Evolutionary conservation across 2,329 filamentous ascomycete genomes (phyloP), one percentile per base, ranked within the genome.

Genomic region (Colletotrichum karsti): DNA sequence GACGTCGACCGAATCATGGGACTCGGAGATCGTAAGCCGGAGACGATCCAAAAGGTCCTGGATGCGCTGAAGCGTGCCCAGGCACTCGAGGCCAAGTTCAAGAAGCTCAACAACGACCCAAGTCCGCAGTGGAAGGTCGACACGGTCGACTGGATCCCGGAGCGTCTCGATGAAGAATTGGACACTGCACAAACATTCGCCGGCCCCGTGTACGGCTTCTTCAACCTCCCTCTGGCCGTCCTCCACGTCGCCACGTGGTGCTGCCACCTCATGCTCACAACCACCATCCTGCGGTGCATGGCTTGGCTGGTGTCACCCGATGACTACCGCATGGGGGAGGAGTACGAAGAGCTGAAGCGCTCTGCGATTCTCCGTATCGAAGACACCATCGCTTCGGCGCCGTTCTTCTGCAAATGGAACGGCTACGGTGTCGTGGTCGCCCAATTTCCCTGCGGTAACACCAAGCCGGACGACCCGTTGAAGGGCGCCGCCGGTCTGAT

Each of bases 221-320:
- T 70, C 51, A 71, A 69, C 39, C 58, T 73, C 4, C 60, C 69
- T 8, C 48, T 71, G 3, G 70, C 69, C 26, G 58, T 71, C 42
- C 58, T 73, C n/a, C 71, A 73, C 41, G 64, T 68, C 24, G 71
- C 69, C 24, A 73, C 70, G 5, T 73, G 70, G 69, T 61, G 54
- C 22, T 72, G 69, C 30, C 71, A 73, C 41, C 64, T 73, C 30
- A 71, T 71, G 67, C 66, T 73, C n/a, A 72, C 71, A 22, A 73
- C 66, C n/a, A 71, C 66, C 18, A 70, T 72, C 35, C 51, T 73
- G 41, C 66, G 71, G 15, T 72, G 70, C 56, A 72, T 68, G 69
- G 70, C 71, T 5, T 73, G 71, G 71, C 63, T 73, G 33, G 64
- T 71, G 5, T 59, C 59, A 3, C 70, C 71, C 13, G 70, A 72